phyloP scores from a whole-genome alignment of 768 basidiomycete genomes.

The Rhizopogon salebrosus region DNA sequence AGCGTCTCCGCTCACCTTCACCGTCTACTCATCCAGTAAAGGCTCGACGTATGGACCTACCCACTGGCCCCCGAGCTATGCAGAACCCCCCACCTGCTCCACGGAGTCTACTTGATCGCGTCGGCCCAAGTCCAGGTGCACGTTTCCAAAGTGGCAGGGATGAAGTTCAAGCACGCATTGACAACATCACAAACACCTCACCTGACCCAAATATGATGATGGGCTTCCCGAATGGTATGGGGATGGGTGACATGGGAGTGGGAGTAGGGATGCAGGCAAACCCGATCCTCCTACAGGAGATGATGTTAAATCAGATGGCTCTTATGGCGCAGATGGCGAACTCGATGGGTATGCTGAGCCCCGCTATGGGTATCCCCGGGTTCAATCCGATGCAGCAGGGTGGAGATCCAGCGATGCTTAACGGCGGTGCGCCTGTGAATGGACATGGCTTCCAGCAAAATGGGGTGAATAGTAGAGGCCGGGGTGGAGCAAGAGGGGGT shows the following conservation, averaged over 20 bases:
- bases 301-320: slow-evolving; percentile 90
- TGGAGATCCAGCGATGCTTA: slow-evolving; percentile 42
- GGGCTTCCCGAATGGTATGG: slow-evolving; percentile 33
- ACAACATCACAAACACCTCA: slow-evolving; percentile 63
- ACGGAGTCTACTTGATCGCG: slow-evolving; percentile 75
- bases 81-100: slow-evolving; percentile 34
- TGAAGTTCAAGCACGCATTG: slow-evolving; percentile 75
- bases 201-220: slow-evolving; percentile 42
- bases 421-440: slow-evolving; percentile 24
- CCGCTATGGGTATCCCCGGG: slow-evolving; percentile 45
- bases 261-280: slow-evolving; percentile 53
- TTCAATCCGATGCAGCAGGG: slow-evolving; percentile 55
- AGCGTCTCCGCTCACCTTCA: slow-evolving; percentile 59
- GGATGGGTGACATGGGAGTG: slow-evolving; percentile 58
- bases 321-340: slow-evolving; percentile 91
- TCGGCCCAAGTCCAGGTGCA: slow-evolving; percentile 47
- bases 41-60: slow-evolving; percentile 67
- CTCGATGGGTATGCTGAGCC: slow-evolving; percentile 73
- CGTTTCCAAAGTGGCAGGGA: slow-evolving; percentile 41
- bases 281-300: slow-evolving; percentile 75
- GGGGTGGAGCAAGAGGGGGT: slow-evolving; percentile 42
- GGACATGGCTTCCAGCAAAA: slow-evolving; percentile 17
- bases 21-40: slow-evolving; percentile 67
- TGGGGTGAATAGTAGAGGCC: slow-evolving; percentile 33
- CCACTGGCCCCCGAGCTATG: slow-evolving; percentile 87